Conservation (phyloP, 352 stramenopile genomes). For the Elongisporangium undulatum region DNA sequence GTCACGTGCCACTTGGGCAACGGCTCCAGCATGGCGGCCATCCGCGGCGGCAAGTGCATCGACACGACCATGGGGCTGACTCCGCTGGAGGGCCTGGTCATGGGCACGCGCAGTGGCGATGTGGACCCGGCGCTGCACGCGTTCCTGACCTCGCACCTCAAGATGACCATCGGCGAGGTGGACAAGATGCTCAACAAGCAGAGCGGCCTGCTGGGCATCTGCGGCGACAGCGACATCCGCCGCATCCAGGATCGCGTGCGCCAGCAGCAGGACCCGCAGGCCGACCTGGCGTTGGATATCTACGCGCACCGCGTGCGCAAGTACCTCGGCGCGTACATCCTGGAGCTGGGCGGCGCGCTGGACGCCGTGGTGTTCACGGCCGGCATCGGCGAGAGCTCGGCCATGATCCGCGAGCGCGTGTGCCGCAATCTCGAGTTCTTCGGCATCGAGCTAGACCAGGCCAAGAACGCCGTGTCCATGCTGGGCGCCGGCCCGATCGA, state of each 20-base stretch:
- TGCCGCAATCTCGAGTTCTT: slow-evolving; percentile 58
- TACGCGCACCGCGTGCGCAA: slow-evolving; percentile 86
- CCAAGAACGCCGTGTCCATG: slow-evolving; percentile 64
- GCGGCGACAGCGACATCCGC: slow-evolving; percentile 79
- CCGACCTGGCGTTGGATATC: slow-evolving; percentile 74
- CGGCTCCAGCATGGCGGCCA: slow-evolving; percentile 77
- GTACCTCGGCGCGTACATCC: slow-evolving; percentile 79
- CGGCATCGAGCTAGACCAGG: slow-evolving; percentile 66
- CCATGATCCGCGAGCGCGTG: slow-evolving; percentile 73
- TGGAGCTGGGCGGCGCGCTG: slow-evolving; percentile 61
- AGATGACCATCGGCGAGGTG: slow-evolving; percentile 72
- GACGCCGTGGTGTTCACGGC: slow-evolving; percentile 89
- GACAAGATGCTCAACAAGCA: slow-evolving; percentile 90
- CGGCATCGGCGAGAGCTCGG: slow-evolving; percentile 84
- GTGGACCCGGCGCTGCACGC: slow-evolving; percentile 82
- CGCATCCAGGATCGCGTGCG: slow-evolving; percentile 65
- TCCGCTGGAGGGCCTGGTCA: slow-evolving; percentile 83
- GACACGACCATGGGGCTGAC: slow-evolving; percentile 91
- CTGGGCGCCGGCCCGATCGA: slow-evolving; percentile 53
- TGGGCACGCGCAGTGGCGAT: slow-evolving; percentile 86
- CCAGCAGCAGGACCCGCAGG: slow-evolving; percentile 37
- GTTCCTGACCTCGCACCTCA: slow-evolving; percentile 62
- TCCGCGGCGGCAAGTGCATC: slow-evolving; percentile 69
- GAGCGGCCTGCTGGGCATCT: slow-evolving; percentile 80
- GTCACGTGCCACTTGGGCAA: slow-evolving; percentile 89